Evolutionary conservation across 2,329 filamentous ascomycete species (phyloP), one percentile per base, ranked within the genome.

Genomic region (Fusarium sp.): DNA sequence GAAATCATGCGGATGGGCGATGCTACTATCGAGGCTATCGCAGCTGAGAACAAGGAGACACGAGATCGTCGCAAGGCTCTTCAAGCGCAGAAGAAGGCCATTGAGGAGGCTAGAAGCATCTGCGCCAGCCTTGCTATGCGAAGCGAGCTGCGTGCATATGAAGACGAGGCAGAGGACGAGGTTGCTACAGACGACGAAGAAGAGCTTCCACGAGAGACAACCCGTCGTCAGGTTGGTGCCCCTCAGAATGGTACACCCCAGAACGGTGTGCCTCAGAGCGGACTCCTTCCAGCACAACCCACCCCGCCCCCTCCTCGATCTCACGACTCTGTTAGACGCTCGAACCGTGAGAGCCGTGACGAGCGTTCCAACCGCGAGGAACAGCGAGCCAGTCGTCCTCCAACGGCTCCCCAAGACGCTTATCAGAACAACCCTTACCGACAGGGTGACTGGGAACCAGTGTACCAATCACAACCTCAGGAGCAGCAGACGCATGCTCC

Each of bases 1-100:
- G 85, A 86, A 79, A 85, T 88, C 37, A 77, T 88, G 50, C 82
- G 83, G 71, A 86, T 88, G 85, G 80, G 75, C 24, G 83, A 85
- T 66, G 68, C 80, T 5, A 82, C 82, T 6, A 83, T 88, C 39
- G 86, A 88, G 77, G 85, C 84, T 35, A 88, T 88, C 59, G 86
- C 86, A 0, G 86, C 86, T 1, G 87, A 88, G 80, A 88, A 88
- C 76, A 87, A 87, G 81, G 86, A 87, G 80, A 88, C 86, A 0
- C 82, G 87, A 6, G 86, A 88, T 33, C 81, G 86, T n/a, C 83
- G 87, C 61, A 80, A 85, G 71, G 81, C 84, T 1, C 82, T 88
- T 63, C 87, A 86, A 80, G 76, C 79, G 20, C 86, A 88, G 77
- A 87, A 86, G 81, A 82, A 83, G 71, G 86, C 86, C 2, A 88